phyloP scores from a whole-genome alignment of 139 green algal genomes.

The Ulvella scutata region DNA sequence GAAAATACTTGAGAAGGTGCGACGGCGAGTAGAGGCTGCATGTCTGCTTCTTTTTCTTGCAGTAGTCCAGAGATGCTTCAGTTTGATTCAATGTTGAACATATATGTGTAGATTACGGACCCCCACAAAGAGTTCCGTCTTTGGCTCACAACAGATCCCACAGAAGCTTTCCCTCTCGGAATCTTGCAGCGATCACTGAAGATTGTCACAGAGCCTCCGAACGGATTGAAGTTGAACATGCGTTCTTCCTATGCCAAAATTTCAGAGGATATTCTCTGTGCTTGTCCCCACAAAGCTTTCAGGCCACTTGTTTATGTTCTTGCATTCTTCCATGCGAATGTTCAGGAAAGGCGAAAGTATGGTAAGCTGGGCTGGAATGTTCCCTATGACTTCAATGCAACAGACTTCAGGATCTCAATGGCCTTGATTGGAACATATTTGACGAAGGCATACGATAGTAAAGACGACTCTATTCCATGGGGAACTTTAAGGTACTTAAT shows the following conservation, averaged over 20 bases:
- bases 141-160: constrained; percentile 71
- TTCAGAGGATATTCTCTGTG: constrained; percentile 48
- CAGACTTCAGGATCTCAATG: constrained; percentile 78
- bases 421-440: constrained; percentile 69
- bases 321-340: constrained; percentile 75
- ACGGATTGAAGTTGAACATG: constrained; percentile 85
- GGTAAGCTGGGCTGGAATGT: constrained; percentile 87
- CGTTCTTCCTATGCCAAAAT: constrained; percentile 71
- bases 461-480: constrained; percentile 55
- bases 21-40: too few relatives aligned
- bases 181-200: constrained; percentile 62
- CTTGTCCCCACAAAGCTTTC: constrained; percentile 68
- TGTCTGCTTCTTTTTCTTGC: too few relatives aligned
- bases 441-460: constrained; percentile 48
- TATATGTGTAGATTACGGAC: constrained; percentile 24
- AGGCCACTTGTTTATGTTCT: constrained; percentile 69
- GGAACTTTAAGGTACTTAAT: constrained; percentile 74
- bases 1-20: constrained; percentile 65
- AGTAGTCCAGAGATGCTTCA: too few relatives aligned
- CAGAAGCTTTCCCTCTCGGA: constrained; percentile 57
- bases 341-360: constrained; percentile 82
- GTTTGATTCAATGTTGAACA: too few relatives aligned
- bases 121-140: constrained; percentile 71
- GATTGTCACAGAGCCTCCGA: constrained; percentile 78
- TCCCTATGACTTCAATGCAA: constrained; percentile 88